Evolutionary conservation across 2,329 filamentous ascomycete species (phyloP).

Genomic region (Neopestalotiopsis clavispora): DNA sequence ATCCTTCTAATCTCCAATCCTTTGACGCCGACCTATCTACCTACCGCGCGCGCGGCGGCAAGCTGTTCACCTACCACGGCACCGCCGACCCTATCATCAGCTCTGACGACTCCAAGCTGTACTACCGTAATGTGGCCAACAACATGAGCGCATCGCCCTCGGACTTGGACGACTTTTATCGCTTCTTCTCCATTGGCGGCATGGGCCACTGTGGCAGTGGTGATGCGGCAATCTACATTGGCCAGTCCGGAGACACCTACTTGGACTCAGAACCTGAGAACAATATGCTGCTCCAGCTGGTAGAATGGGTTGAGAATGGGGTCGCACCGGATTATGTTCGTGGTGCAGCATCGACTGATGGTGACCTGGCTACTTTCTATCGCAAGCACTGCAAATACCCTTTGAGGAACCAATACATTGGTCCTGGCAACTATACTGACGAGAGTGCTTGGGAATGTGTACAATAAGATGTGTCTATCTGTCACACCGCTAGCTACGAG

Average conservation of each 20-base stretch:
- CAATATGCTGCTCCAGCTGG: conserved; percentile 50
- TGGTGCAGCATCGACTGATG: conserved; percentile 25
- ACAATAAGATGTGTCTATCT: too few species aligned
- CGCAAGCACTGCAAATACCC: conserved; percentile 26
- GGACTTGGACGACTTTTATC: conserved; percentile 49
- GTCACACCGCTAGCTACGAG: too few species aligned
- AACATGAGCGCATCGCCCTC: conserved; percentile 42
- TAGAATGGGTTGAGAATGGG: conserved; percentile 50
- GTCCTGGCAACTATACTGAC: conserved; percentile 14
- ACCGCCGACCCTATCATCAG: conserved; percentile 48
- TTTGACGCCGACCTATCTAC: conserved; percentile 41
- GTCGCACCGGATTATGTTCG: conserved; percentile 41
- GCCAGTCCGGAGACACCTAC: conserved; percentile 26
- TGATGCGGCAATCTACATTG: conserved; percentile 40
- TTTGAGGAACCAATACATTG: conserved; percentile 22
- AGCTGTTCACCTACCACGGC: conserved; percentile 52
- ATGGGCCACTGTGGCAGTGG: conserved; percentile 56
- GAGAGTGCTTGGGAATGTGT: conserved; percentile 1
- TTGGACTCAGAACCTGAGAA: conserved; percentile 38
- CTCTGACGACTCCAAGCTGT: conserved; percentile 47
- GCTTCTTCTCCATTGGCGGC: conserved; percentile 57
- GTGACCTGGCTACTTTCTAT: conserved; percentile 20
- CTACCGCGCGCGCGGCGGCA: conserved; percentile 43
- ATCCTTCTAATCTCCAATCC: conserved; percentile 29
- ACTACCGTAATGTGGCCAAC: conserved; percentile 50